Base-by-base conservation (phyloP, 148 eudicot genomes). In the Persicaria tinctoria region DNA sequence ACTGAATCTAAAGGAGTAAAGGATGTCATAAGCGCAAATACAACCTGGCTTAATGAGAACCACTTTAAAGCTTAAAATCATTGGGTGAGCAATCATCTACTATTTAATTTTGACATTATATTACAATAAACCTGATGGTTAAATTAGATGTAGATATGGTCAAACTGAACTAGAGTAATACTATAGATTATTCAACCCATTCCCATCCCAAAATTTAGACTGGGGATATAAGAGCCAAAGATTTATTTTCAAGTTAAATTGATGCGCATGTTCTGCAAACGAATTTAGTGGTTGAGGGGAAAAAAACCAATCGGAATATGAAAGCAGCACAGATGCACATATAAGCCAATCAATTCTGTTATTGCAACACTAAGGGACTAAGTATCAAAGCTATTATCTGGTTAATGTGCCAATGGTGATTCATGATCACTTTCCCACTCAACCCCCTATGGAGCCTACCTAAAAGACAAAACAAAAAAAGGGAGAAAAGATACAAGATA, bases 381-480 rank as follows among this genome's bases (percentile, higher is more conserved):
- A 64, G 47, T 64, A 64, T 13, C 70, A 46, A 5, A 64, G 47
- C 46, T 64, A 64, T 12, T 64, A 38, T 41, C 17, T 32, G 46
- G 8, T 41, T 64, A 12, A 64, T 1, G 17, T 64, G 70, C 41
- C 70, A 64, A 10, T 64, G 17, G 5, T 64, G 70, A 64, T 41
- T 64, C 70, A 41, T 38, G n/a, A 41, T 64, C 70, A 41, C 44
- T 44, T 38, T 41, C 70, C 68, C 48, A 66, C 70, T 4, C 70
- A 13, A 46, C 48, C 41, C 6, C 64, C 44, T 63, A 66, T 66
- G 17, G 23, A 32, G 47, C 70, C 68, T 63, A 63, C 16, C 27
- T 9, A 53, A 53, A 3, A 53, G 1, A 53, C 4, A 53, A 53
- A 4, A 53, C 2, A 60, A 62, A 9, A 9, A 62, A 11, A 4